Evolutionary conservation across 345 rosid genomes (phyloP).

Genomic region (Gossypium thurberi): DNA sequence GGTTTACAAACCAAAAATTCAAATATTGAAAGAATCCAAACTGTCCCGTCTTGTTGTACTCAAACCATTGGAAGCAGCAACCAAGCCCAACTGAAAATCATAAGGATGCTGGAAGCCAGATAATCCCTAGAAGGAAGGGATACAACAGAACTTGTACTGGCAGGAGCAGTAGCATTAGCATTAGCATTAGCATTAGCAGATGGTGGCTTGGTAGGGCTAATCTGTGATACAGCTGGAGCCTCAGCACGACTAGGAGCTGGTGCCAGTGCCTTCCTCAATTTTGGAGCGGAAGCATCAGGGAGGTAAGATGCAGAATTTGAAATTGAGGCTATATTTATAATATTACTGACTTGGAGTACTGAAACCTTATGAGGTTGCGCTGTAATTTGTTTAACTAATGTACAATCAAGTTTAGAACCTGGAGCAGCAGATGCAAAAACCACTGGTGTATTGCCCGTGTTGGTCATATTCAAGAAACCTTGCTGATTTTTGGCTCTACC

Average conservation of each 20-base stretch:
- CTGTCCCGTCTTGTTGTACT: background rate
- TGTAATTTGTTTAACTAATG: background rate
- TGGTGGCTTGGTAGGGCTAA: background rate
- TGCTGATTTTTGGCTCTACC: background rate
- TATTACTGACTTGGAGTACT: background rate
- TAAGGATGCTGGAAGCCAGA: background rate
- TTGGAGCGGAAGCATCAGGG: conserved; percentile 2
- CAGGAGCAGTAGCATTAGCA: background rate
- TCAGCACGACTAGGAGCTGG: background rate
- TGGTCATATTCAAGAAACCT: background rate
- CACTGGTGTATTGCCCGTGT: background rate
- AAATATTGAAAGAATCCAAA: conserved; percentile 4
- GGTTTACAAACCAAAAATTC: background rate
- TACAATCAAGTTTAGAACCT: background rate
- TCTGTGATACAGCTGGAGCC: background rate
- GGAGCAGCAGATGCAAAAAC: background rate
- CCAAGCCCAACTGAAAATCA: background rate
- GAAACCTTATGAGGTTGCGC: conserved; percentile 4
- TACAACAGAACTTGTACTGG: background rate
- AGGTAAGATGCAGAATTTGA: background rate
- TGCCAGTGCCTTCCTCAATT: background rate
- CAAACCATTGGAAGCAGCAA: background rate
- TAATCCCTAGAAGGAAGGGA: background rate
- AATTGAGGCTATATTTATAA: background rate
- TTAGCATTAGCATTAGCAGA: background rate